phyloP scores from a whole-genome alignment of 129 eudicot species.

The Pittosporum tobira region DNA sequence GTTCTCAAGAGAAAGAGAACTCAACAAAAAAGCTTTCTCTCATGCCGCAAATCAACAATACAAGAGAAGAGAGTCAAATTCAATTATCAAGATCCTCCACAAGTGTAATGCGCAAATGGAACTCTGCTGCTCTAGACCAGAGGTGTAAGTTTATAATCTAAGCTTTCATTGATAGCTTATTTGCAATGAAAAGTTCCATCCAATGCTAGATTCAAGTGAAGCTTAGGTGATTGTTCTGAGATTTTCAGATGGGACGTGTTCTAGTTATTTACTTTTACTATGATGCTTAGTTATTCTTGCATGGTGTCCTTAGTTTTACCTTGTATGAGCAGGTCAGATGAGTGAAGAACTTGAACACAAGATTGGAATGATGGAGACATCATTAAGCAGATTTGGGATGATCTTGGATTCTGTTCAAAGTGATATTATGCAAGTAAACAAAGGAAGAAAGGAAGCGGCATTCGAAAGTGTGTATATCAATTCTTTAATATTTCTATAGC shows the following conservation, averaged over 20 bases:
- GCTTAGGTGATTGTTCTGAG: background rate
- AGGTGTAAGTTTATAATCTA: conserved; percentile 44
- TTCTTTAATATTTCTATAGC: background rate
- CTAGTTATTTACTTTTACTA: background rate
- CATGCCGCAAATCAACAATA: conserved; percentile 47
- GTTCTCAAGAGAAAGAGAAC: conserved; percentile 79
- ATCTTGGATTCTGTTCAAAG: conserved; percentile 89
- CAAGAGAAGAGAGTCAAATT: conserved; percentile 79
- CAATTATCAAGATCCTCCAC: conserved; percentile 52
- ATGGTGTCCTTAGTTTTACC: background rate
- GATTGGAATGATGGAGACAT: conserved; percentile 63
- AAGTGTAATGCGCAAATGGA: conserved; percentile 56
- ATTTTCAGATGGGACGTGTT: background rate
- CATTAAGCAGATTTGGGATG: conserved; percentile 73
- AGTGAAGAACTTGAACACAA: conserved; percentile 76
- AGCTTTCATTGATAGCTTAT: background rate
- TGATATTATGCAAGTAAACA: conserved; percentile 77
- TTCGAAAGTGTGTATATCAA: conserved; percentile 56
- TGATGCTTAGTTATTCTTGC: conserved; percentile 11
- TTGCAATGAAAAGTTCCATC: background rate
- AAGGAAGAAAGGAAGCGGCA: conserved; percentile 70
- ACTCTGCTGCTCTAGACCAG: conserved; percentile 48
- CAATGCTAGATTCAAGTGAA: conserved; percentile 3
- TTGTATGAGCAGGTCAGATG: conserved; percentile 58
- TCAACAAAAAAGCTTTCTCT: conserved; percentile 43